A percentile compares a stretch with the other conserved stretches of the same genome.
Evolutionary conservation across 1,139 yeast species (phyloP).

Genomic region (Hansenula sp.): DNA sequence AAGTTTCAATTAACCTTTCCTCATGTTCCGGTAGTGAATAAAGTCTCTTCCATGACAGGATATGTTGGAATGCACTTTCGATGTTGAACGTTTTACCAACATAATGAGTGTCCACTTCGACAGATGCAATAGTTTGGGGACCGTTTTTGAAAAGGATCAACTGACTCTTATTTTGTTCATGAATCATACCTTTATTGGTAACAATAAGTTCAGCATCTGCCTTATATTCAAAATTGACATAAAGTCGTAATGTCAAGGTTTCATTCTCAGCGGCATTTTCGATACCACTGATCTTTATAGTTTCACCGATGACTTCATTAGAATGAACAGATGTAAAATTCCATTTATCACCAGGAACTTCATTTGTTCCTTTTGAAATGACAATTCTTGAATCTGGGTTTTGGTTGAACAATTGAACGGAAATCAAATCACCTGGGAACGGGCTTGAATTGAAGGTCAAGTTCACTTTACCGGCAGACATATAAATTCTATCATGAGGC

Average conservation of each 20-base stretch:
- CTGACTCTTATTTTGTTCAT: conserved; percentile 31
- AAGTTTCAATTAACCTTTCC: conserved; percentile 31
- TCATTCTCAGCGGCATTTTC: conserved; percentile 44
- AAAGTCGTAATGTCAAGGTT: conserved; percentile 53
- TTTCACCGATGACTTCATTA: conserved; percentile 72
- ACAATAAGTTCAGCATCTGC: conserved; percentile 15
- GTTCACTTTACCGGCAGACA: conserved; percentile 50
- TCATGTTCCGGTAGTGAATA: conserved; percentile 24
- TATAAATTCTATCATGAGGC: conserved; percentile 56
- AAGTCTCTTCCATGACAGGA: conserved; percentile 52
- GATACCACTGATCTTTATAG: conserved; percentile 56
- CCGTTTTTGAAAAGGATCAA: conserved; percentile 22
- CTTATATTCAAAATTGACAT: conserved; percentile 42
- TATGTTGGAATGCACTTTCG: conserved; percentile 52
- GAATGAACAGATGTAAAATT: conserved; percentile 75
- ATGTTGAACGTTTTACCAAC: conserved; percentile 68
- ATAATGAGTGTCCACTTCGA: conserved; percentile 61
- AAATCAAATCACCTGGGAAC: conserved; percentile 27
- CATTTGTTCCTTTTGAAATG: conserved; percentile 70
- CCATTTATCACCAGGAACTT: conserved; percentile 53
- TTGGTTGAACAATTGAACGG: conserved; percentile 31
- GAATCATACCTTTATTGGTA: conserved; percentile 29
- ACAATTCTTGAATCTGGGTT: conserved; percentile 41
- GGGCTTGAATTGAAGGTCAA: conserved; percentile 21
- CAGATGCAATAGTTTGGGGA: conserved; percentile 41